These are phyloP conservation scores for Candida krabiensis DNA, from an alignment of 805 yeast species.

Conservation along the genomic window DNA sequence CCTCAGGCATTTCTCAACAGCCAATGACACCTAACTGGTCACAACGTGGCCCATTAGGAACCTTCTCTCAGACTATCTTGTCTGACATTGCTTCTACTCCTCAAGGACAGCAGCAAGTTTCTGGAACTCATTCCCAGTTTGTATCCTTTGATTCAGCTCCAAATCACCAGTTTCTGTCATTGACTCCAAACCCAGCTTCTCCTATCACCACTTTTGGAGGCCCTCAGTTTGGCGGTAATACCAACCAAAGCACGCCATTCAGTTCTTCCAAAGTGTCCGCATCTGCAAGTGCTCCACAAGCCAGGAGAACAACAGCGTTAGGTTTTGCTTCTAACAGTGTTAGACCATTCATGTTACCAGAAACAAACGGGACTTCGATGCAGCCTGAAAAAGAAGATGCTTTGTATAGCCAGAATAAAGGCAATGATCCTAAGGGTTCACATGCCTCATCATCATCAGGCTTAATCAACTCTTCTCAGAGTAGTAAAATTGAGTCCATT, in stretches of 20 bases:
- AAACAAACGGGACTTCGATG: slow-evolving; percentile 10
- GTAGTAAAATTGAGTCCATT: slow-evolving; percentile 7
- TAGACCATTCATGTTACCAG: slow-evolving; percentile 25
- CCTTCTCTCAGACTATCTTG: slow-evolving; percentile 20
- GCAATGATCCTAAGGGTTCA: slow-evolving; percentile 1
- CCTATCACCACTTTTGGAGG: slow-evolving; percentile 16
- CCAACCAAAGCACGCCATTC: slow-evolving; percentile 24
- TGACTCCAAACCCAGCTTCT: slow-evolving; percentile 24
- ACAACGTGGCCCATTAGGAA: slow-evolving; percentile 12
- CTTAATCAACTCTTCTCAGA: slow-evolving; percentile 9
- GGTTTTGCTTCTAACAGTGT: slow-evolving; percentile 15
- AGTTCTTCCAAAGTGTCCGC: slow-evolving; percentile 13
- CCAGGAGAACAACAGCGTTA: slow-evolving; percentile 21
- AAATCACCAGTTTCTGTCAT: slow-evolving; percentile 18
- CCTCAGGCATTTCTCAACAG: slow-evolving; percentile 8
- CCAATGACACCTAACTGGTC: slow-evolving; percentile 39
- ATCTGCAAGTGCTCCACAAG: slow-evolving; percentile 26
- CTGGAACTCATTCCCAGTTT: slow-evolving; percentile 1
- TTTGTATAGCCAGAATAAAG: slow-evolving; percentile 1
- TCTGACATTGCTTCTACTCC: slow-evolving; percentile 25
- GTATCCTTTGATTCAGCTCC: slow-evolving; percentile 10
- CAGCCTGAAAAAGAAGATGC: slow-evolving; percentile 10
- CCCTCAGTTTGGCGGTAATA: slow-evolving; percentile 13
- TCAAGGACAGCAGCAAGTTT: slow-evolving; percentile 11
- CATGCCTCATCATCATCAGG: slow-evolving; percentile 5